phyloP scores from a whole-genome alignment of 306 rosid genomes.

The Astragalus glycyphyllos region DNA sequence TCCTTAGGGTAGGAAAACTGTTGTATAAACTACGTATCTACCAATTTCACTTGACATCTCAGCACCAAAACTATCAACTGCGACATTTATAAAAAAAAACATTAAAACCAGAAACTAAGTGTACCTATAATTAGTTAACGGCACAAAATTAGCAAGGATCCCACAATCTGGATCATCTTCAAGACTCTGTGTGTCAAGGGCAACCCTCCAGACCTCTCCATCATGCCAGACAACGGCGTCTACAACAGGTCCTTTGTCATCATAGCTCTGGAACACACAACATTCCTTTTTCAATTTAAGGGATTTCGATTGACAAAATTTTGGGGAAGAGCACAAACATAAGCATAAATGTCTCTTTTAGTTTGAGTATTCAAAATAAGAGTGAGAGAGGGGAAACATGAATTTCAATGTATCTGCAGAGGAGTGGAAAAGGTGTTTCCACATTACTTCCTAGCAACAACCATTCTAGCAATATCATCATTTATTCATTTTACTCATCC shows the following conservation, averaged over 20 bases:
- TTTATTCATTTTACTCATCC: conserved; percentile 13
- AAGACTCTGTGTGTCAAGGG: conserved; percentile 87
- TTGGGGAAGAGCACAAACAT: conserved; percentile 4
- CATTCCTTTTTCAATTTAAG: conserved; percentile 34
- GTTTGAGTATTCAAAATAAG: conserved; percentile 26
- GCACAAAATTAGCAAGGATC: conserved; percentile 79
- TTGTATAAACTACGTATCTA: conserved; percentile 18
- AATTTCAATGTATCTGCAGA: neutral
- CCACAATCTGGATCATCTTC: conserved; percentile 81
- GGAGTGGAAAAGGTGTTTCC: conserved; percentile 24
- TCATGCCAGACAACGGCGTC: conserved; percentile 98
- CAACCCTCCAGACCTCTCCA: conserved; percentile 96
- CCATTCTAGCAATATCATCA: conserved; percentile 30
- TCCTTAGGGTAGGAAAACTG: neutral
- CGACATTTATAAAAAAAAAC: conserved; percentile 23
- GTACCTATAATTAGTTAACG: conserved; percentile 91
- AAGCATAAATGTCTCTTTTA: conserved; percentile 9
- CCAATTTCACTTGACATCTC: conserved; percentile 30
- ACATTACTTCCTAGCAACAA: conserved; percentile 12
- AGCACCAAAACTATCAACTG: conserved; percentile 33
- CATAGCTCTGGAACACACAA: conserved; percentile 67
- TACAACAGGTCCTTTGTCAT: conserved; percentile 88
- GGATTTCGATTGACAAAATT: conserved; percentile 27
- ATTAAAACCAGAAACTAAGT: conserved; percentile 38
- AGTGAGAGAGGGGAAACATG: conserved; percentile 17